phyloP scores from a whole-genome alignment of 345 rosid species.

The rapeseed (Brassica napus) region Da-Ae NC_063443.1:14829501-14830000 shows the following conservation, averaged over 20 bases:
- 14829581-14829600: slow-evolving; percentile 97
- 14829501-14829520: slow-evolving; percentile 6
- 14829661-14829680: neutral
- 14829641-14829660: neutral
- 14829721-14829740: slow-evolving; percentile 95
- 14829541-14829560: too few relatives aligned
- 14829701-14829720: slow-evolving; percentile 70
- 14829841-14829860: slow-evolving; percentile 85
- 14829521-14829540: too few relatives aligned
- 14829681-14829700: neutral
- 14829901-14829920: too few relatives aligned
- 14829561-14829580: too few relatives aligned
- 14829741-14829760: slow-evolving; percentile 86
- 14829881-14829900: slow-evolving; percentile 37
- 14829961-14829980: slow-evolving; percentile 7
- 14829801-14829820: slow-evolving; percentile 83
- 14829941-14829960: neutral
- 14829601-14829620: slow-evolving; percentile 93
- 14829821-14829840: slow-evolving; percentile 83
- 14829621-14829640: too few relatives aligned
- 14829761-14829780: slow-evolving; percentile 80
- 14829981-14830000: too few relatives aligned
- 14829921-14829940: too few relatives aligned
- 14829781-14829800: slow-evolving; percentile 83
- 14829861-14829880: slow-evolving; percentile 83